phyloP scores from a whole-genome alignment of 495 filamentous ascomycete genomes.

The Penicillium flavigenum region DNA sequence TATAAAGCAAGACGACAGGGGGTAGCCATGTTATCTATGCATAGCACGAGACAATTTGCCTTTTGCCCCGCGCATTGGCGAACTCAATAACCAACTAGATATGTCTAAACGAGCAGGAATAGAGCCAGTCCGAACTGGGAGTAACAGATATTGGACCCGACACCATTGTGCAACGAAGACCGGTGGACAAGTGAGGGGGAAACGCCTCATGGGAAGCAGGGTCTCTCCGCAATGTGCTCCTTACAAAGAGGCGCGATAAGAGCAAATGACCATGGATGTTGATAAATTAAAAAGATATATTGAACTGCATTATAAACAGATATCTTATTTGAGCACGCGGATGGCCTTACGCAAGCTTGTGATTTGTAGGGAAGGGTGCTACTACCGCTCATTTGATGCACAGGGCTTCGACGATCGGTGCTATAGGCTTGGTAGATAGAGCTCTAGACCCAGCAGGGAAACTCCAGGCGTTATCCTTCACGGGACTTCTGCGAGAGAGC shows the following conservation, averaged over 20 bases:
- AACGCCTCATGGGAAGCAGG: neutral
- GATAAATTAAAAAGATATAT: neutral
- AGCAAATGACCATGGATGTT: neutral
- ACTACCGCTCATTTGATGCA: slow-evolving; percentile 14
- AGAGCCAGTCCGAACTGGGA: neutral
- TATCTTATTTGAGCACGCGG: neutral
- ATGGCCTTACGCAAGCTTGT: slow-evolving; percentile 17
- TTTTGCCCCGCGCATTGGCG: slow-evolving; percentile 13
- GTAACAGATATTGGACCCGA: neutral
- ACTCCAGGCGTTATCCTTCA: slow-evolving; percentile 30
- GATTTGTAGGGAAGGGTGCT: slow-evolving; percentile 19
- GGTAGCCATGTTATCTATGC: slow-evolving; percentile 21
- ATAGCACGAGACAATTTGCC: slow-evolving; percentile 5
- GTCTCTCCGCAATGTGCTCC: neutral
- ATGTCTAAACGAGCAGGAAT: neutral
- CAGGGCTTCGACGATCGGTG: slow-evolving; percentile 15
- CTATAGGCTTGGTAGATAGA: slow-evolving; percentile 24
- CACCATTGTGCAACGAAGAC: neutral
- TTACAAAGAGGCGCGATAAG: slow-evolving; percentile 1
- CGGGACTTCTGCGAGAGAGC: slow-evolving; percentile 3
- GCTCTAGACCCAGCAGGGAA: slow-evolving; percentile 34
- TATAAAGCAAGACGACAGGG: neutral
- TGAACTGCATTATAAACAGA: neutral
- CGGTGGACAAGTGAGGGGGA: neutral
- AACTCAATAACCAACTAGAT: slow-evolving; percentile 3